Percentiles rank a stretch among this genome's conserved stretches.
phyloP scores from a whole-genome alignment of 2,329 filamentous ascomycete species.

The Aspergillus ochraceoroseus region DNA sequence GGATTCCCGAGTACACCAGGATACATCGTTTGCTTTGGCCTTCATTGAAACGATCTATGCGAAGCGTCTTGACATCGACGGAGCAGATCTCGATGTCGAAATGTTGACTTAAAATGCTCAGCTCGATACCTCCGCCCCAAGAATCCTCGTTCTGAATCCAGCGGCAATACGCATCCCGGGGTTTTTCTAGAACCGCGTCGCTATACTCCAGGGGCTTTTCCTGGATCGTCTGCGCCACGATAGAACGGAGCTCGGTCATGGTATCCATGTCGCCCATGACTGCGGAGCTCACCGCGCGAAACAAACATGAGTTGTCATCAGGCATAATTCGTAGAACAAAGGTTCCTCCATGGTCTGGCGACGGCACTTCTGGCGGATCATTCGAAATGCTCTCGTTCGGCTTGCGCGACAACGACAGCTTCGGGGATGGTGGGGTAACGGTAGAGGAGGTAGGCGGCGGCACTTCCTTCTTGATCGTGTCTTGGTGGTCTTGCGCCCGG shows the following conservation, averaged over 20 bases:
- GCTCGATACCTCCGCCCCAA: constrained; percentile 90
- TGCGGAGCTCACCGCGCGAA: constrained; percentile 78
- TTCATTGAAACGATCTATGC: constrained; percentile 74
- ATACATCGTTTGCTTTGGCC: constrained; percentile 65
- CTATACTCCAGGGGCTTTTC: constrained; percentile 67
- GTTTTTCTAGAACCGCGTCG: constrained; percentile 68
- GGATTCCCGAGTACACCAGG: constrained; percentile 84
- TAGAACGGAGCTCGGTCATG: constrained; percentile 67
- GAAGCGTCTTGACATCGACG: constrained; percentile 67
- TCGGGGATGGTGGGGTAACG: constrained; percentile 14
- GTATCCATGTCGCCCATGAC: constrained; percentile 63
- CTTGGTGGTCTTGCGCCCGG: constrained; percentile 11
- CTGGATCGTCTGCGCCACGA: constrained; percentile 76
- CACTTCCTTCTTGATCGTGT: constrained; percentile 7
- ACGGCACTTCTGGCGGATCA: constrained; percentile 59
- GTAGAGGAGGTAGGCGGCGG: constrained; percentile 16
- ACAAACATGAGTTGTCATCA: constrained; percentile 92
- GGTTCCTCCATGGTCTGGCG: constrained; percentile 53
- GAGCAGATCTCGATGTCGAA: constrained; percentile 82
- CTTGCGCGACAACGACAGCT: constrained; percentile 42
- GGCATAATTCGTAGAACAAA: constrained; percentile 86
- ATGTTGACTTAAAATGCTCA: constrained; percentile 76
- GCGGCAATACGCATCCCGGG: constrained; percentile 69
- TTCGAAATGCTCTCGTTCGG: constrained; percentile 42
- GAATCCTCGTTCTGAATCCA: constrained; percentile 75